phyloP scores from a whole-genome alignment of 2,329 filamentous ascomycete genomes.

The Colletotrichum siamense region DNA sequence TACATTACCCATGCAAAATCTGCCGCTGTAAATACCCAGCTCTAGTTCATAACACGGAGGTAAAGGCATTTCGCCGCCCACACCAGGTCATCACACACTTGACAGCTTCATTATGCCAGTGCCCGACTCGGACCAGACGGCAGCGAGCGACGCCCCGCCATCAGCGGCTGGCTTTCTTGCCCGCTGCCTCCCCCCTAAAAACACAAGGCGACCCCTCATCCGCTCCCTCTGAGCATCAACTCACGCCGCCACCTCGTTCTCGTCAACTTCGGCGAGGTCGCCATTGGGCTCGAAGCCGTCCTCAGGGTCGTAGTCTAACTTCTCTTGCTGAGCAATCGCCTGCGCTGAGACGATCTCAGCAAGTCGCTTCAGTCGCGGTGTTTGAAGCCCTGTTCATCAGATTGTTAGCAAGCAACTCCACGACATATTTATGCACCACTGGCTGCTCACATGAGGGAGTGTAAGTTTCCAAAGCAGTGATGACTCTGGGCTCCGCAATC shows the following conservation, averaged over 20 bases:
- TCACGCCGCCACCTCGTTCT: constrained; percentile 36
- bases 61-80: background rate
- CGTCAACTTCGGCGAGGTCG: constrained; percentile 57
- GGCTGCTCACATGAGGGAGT: constrained; percentile 87
- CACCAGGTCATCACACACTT: background rate
- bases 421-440: background rate
- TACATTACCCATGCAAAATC: constrained; percentile 18
- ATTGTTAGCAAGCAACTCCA: constrained; percentile 32
- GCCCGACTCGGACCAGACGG: background rate
- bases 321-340: constrained; percentile 94
- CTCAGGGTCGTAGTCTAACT: constrained; percentile 64
- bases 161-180: background rate
- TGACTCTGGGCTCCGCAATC: constrained; percentile 94
- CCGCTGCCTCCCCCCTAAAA: background rate
- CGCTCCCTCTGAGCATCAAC: background rate
- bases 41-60: background rate
- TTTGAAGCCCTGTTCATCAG: constrained; percentile 79
- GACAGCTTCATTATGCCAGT: constrained; percentile 7
- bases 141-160: background rate
- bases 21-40: background rate
- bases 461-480: constrained; percentile 96
- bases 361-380: constrained; percentile 88
- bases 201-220: background rate
- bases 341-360: constrained; percentile 98
- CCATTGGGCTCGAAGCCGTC: constrained; percentile 55